Base-by-base conservation (phyloP, 1,284 basidiomycete genomes). In the Microbotryomycetes sp. region DNA sequence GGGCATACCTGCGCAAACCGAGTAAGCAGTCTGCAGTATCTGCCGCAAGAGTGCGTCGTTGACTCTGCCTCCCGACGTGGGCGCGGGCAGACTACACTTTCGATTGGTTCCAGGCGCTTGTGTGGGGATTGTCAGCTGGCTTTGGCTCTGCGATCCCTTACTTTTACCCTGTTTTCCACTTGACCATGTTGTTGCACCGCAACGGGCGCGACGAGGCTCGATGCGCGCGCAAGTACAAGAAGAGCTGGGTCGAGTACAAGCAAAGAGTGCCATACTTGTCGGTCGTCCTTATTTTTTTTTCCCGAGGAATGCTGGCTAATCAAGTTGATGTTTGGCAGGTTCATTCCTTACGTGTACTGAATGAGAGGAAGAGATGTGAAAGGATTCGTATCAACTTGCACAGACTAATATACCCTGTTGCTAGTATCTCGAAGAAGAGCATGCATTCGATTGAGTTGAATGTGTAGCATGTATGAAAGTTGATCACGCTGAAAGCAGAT, bases 121-220 rank as follows among this genome's bases (percentile, higher is more conserved):
- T 85, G 51, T 97, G 94, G 94, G 93, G 90, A 59, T 82, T 88
- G 50, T 81, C 88, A 71, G 86, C 91, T 53, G 92, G 94, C 41
- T 80, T 84, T 24, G 82, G 85, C 53, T 88, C 88, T 5, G 81
- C 86, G 52, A 97, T 98, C 73, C 92, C 92, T 0, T 93, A 96
- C 79, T 97, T 90, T 78, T 94, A 96, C 78, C 89, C 89, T 5
- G 80, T 91, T 56, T 94, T 94, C 82, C 94, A 94, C 81, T 85
- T 92, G 72, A 83, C 83, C 26, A 91, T 94, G 28, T 83, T 97
- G 58, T 80, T 89, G 28, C 92, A 96, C 73, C 84, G 92, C 50
- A 89, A 87, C 71, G 83, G 85, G 5, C 84, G 92, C 59, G 92
- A 97, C 80, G 93, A 96, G 75, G 91, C 92, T 75, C 81, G 91